Base-by-base conservation (phyloP, 495 filamentous ascomycete genomes). In the Xylaria cubensis region DNA sequence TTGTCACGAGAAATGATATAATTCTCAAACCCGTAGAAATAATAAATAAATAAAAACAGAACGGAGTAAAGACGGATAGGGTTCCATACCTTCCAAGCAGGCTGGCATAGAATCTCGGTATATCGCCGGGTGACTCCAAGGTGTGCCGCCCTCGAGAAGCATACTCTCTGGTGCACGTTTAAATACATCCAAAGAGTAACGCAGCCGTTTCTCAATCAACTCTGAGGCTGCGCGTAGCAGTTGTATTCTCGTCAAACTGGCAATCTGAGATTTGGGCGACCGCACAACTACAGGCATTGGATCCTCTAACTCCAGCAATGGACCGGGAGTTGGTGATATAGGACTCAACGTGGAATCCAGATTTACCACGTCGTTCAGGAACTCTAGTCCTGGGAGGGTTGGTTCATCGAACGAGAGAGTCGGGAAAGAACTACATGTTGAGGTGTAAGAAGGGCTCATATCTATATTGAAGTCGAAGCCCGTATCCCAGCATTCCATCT, bases 91-190 rank as follows among this genome's bases (percentile, higher is more conserved):
- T 78, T 88, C 82, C 74, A 89, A 81, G 4, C 71, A 79, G 24
- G 74, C 72, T 0, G 87, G 87, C 85, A 88, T 87, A 8, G 75
- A 63, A 19, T 81, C 78, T 50, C 78, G 74, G 68, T 88, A 88
- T 0, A 89, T 76, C 17, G 79, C 74, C 1, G 76, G 80, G 72
- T 89, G 86, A 67, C 80, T 82, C 86, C 86, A 89, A 0, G 83
- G 83, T 0, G 84, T 87, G 64, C 80, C 79, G 53, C 82, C 85
- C 74, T 86, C 79, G 3, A 78, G 67, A 1, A 87, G 84, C 83
- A 88, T 85, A 72, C 78, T 85, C 39, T 74, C 78, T 0, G 86
- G 84, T 13, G 83, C 78, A 4, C 77, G 72, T 39, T 80, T 81
- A 7, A 86, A 75, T 17, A 73, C 72, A 65, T 84, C 82, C 24